Percentiles rank a stretch among this genome's conserved stretches.
Evolutionary conservation across 768 basidiomycete species (phyloP).

Genomic region (Exsudoporus frostii): DNA sequence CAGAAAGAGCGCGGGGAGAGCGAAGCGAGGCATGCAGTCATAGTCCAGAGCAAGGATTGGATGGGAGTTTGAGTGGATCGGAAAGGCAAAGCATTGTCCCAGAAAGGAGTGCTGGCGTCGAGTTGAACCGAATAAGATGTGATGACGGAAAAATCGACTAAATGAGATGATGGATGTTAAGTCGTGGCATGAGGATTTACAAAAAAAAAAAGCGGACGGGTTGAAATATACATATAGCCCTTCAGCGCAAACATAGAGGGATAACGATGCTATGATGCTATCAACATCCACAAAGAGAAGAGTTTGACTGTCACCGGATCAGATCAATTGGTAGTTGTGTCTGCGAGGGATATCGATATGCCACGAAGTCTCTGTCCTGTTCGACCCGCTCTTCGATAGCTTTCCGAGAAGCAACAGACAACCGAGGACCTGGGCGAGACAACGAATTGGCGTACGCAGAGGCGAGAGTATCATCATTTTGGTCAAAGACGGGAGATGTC

Average conservation of each 20-base stretch:
- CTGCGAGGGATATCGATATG: constrained; percentile 82
- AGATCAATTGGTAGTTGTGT: constrained; percentile 63
- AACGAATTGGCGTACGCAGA: constrained; percentile 49
- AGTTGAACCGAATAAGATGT: constrained; percentile 16
- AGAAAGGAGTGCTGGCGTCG: constrained; percentile 22
- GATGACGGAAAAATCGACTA: constrained; percentile 11
- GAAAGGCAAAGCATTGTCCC: constrained; percentile 23
- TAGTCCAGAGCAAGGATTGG: constrained; percentile 28
- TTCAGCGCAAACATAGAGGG: constrained; percentile 2
- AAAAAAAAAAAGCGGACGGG: constrained; percentile 11
- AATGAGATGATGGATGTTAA: constrained; percentile 21
- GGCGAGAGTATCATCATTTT: constrained; percentile 46
- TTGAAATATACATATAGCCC: constrained; percentile 7
- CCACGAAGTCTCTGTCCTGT: constrained; percentile 82
- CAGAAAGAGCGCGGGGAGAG: constrained; percentile 11
- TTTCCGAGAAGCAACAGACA: constrained; percentile 67
- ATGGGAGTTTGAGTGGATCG: constrained; percentile 8
- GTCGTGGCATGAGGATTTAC: constrained; percentile 18
- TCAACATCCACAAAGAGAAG: background rate
- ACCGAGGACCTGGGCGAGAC: constrained; percentile 49
- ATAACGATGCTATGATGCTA: constrained; percentile 2
- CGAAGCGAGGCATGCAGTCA: constrained; percentile 20
- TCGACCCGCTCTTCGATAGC: constrained; percentile 76
- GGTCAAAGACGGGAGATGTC: constrained; percentile 41
- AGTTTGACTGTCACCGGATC: constrained; percentile 37